Evolutionary conservation across 148 eudicot genomes (phyloP), one percentile per base, ranked within the genome.

Genomic region (Dianthus caryophyllus): DNA sequence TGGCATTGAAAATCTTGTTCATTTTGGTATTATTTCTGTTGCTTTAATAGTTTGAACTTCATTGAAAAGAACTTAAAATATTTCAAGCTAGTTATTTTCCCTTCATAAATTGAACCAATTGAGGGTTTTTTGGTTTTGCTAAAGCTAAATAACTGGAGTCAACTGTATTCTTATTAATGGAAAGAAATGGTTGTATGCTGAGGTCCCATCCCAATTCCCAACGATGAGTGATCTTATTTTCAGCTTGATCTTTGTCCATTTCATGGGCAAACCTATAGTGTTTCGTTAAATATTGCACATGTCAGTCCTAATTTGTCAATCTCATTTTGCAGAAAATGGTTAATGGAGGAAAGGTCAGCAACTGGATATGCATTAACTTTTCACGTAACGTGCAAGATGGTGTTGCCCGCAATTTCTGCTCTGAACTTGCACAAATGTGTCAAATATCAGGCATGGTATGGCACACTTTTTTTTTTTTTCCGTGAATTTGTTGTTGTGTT

Each of bases 371-470:
- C 77, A 82, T 85, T 13, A 90, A 90, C 68, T 90, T 90, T 78
- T 72, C 91, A 25, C 84, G 87, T 3, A 78, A 65, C 30, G 85
- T 88, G 71, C 87, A 81, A 82, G 97, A 85, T 26, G 67, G 44
- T 67, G 78, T 74, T 21, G 94, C 91, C 12, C 82, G 78, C 27
- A 65, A 76, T 54, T 88, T 90, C 46, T 90, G 97, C 76, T 46
- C 69, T 25, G 95, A 82, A 77, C 89, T 88, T 73, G 91, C 88
- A 11, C 83, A 84, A 65, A 88, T 88, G 95, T 90, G 95, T 75
- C 76, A 69, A 13, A 73, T 70, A 30, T 85, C 89, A 62, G 91
- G 95, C 71, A 85, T 88, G 95, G 97, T 85, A 83, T 27, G 82
- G 46, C 62, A 56, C 56, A 69, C 41, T 25, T 27, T 9, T 50